A percentile compares a stretch with the other conserved stretches of the same genome.
Conservation (phyloP, 78 protist species). For the Anaeramoeba ignava region DNA sequence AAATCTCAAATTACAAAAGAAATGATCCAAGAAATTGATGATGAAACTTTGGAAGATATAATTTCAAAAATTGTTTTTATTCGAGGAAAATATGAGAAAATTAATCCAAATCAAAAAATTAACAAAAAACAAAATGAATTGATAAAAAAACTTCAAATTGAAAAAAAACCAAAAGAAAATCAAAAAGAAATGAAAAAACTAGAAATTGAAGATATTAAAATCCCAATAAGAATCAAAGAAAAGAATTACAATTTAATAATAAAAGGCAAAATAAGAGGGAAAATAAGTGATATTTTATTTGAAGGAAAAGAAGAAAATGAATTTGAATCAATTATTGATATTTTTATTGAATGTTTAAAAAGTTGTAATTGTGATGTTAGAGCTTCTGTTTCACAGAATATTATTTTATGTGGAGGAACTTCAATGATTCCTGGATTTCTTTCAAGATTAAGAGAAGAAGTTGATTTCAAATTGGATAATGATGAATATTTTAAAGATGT, state of each 20-base stretch:
- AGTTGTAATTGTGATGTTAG: background rate
- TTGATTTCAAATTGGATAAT: background rate
- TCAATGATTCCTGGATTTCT: background rate
- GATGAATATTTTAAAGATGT: background rate
- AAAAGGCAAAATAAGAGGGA: background rate
- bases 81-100: background rate
- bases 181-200: background rate
- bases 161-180: background rate
- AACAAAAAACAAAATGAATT: too few relatives aligned
- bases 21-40: background rate
- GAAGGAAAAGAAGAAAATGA: background rate
- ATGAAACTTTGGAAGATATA: background rate
- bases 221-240: background rate
- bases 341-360: background rate
- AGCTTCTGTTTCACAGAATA: background rate
- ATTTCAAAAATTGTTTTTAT: background rate
- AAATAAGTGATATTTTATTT: background rate
- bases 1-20: background rate
- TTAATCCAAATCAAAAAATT: too few relatives aligned
- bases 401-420: background rate
- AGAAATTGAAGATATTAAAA: background rate
- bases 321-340: background rate
- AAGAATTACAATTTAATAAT: background rate
- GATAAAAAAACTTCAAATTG: too few relatives aligned
- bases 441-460: background rate